Evolutionary conservation across 2,329 filamentous ascomycete species (phyloP), one percentile per base, ranked within the genome.

Genomic region (Leptographium lundbergii): DNA sequence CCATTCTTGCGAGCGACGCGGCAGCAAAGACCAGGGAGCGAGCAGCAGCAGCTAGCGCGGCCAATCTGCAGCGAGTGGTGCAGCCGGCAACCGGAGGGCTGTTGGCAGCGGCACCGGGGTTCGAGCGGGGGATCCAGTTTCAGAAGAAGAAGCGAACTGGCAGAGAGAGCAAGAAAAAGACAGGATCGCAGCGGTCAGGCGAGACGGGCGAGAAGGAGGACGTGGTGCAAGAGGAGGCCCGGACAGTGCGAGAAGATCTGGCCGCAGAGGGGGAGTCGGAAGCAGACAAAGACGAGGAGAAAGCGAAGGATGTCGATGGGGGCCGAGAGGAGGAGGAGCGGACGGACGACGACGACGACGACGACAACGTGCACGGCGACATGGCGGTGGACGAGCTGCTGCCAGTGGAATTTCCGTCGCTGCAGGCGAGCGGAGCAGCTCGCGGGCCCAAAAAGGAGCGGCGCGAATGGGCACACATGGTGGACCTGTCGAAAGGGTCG

Each of bases 401-500:
- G 0, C 94, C 94, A 0, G 82, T 96, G 29, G 94, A 99, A 68
- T 99, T 96, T 66, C 91, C 94, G 1, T 88, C 95, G 14, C 72
- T 99, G 7, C 89, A 95, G 65, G 90, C 94, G 11, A 88, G 87
- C 68, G 85, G 86, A n/a, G 80, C 84, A 25, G 81, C 96, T 34
- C 81, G 87, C 24, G 82, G 84, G 61, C 78, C 85, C 61, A 88
- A 86, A 67, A 88, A 87, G 67, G 88, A 88, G 7, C 86, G 82
- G 7, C 86, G 82, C 66, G 90, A 97, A 74, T 99, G 94, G 92
- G 94, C 94, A 57, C 94, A 99, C 73, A 95, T 99, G 85, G 92
- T 99, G 2, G 92, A 99, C 70, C 87, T 97, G 65, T 91, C 92
- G 67, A 84, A 90, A 61, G 89, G 92, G 57, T 95, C 97, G 67